A percentile compares a stretch with the other conserved stretches of the same genome.
Conservation (phyloP, 202 grass and related monocot species). For the Elaeis oleifera region DNA sequence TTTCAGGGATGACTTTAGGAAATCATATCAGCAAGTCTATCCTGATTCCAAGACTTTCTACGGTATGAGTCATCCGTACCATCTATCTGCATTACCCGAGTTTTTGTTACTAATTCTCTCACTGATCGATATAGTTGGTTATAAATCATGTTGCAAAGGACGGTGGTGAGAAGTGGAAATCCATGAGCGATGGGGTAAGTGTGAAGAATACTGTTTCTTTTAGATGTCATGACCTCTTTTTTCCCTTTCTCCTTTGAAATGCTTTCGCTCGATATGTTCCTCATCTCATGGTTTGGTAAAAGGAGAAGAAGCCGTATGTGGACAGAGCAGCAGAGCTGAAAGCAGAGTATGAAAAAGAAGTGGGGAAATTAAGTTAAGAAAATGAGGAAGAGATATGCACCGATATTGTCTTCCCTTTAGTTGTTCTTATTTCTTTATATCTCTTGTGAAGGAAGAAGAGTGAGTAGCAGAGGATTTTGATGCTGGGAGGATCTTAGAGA, state of each 20-base stretch:
- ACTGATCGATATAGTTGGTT: not conserved
- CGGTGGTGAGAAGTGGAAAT: slow-evolving; percentile 73
- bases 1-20: slow-evolving; percentile 69
- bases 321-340: slow-evolving; percentile 63
- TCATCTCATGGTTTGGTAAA: not conserved
- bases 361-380: slow-evolving; percentile 19
- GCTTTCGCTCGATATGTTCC: not conserved
- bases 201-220: not conserved
- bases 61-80: slow-evolving; percentile 7
- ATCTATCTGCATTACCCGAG: not conserved
- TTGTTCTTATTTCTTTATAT: too few species aligned
- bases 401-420: too few species aligned
- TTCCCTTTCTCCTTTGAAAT: not conserved
- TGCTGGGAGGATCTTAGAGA: too few species aligned
- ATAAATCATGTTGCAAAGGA: slow-evolving; percentile 49
- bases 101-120: too few species aligned
- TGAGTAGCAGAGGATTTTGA: too few species aligned
- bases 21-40: slow-evolving; percentile 56
- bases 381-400: slow-evolving; percentile 31
- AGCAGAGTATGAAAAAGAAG: slow-evolving; percentile 30
- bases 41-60: slow-evolving; percentile 46
- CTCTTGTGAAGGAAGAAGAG: too few species aligned
- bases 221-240: not conserved
- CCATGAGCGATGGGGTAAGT: slow-evolving; percentile 57
- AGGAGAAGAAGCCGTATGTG: slow-evolving; percentile 78